Conservation (phyloP, 169 alveolate species). For the Amoebophrya sp. region DNA sequence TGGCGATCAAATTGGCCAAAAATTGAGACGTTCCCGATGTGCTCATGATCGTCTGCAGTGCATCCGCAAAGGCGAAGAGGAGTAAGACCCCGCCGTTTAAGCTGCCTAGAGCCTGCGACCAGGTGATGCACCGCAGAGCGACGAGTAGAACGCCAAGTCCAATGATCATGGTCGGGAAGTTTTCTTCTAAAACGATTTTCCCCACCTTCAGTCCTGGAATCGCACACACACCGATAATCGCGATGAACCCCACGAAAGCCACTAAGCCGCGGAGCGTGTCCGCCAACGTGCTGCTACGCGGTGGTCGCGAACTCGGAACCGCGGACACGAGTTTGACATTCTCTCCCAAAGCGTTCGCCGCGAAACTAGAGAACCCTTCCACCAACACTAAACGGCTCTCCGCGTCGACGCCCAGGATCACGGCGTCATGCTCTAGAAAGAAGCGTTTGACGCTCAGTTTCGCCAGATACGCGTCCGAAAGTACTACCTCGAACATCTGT, state of each 20-base stretch:
- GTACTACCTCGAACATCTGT: background rate
- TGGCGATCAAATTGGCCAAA: background rate
- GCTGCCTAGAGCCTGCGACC: background rate
- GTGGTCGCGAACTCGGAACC: background rate
- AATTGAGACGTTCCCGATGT: background rate
- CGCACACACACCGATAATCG: background rate
- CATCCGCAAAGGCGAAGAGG: conserved; percentile 17
- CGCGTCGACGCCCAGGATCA: background rate
- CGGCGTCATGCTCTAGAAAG: background rate
- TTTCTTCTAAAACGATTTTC: background rate
- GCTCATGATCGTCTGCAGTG: background rate
- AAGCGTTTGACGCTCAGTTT: background rate
- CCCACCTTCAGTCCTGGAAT: background rate
- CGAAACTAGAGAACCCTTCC: background rate
- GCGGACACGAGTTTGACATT: background rate
- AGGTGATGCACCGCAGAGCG: conserved; percentile 1
- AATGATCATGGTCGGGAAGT: background rate
- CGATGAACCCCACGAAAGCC: background rate
- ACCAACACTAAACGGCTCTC: background rate
- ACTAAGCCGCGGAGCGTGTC: background rate
- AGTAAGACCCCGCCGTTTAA: background rate
- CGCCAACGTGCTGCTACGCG: background rate
- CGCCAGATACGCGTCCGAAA: background rate
- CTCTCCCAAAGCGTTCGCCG: background rate
- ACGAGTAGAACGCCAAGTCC: background rate